Percentiles rank a stretch among this genome's conserved stretches.
These are phyloP conservation scores for Podospora pseudocomata DNA, from an alignment of 495 filamentous ascomycete genomes.

Conservation along the genomic window DNA sequence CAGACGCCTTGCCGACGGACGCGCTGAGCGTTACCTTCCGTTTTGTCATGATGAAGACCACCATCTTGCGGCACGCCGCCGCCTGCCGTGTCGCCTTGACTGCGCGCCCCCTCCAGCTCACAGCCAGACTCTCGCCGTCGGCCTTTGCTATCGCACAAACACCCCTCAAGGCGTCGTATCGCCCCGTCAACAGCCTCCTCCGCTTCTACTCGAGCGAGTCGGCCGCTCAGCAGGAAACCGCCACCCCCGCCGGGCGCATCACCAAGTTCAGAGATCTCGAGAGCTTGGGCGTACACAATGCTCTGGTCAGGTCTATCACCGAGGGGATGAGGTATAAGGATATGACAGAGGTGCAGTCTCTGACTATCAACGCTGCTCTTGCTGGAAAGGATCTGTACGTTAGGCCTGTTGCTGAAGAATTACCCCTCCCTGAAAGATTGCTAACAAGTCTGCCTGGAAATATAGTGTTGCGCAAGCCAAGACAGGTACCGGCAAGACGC, in stretches of 20 bases:
- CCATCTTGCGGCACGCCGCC: slow-evolving; percentile 30
- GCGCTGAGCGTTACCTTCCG: slow-evolving; percentile 7
- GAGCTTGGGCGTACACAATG: slow-evolving; percentile 56
- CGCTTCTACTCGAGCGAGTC: slow-evolving; percentile 41
- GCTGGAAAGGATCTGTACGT: slow-evolving; percentile 79
- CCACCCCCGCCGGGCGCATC: slow-evolving; percentile 33
- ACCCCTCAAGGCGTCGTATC: slow-evolving; percentile 19
- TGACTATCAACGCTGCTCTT: slow-evolving; percentile 75
- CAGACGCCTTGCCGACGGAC: not conserved
- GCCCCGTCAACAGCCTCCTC: slow-evolving; percentile 22
- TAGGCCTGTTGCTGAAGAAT: not conserved
- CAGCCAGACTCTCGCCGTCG: slow-evolving; percentile 23
- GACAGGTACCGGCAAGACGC: slow-evolving; percentile 84
- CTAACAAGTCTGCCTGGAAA: slow-evolving; percentile 19
- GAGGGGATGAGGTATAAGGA: slow-evolving; percentile 68
- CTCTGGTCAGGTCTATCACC: slow-evolving; percentile 66
- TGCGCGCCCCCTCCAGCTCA: slow-evolving; percentile 26
- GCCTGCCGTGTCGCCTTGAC: slow-evolving; percentile 26
- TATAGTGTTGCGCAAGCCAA: slow-evolving; percentile 79
- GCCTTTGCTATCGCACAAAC: slow-evolving; percentile 18
- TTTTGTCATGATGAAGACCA: slow-evolving; percentile 30
- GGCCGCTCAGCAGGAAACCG: slow-evolving; percentile 23
- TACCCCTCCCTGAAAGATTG: not conserved
- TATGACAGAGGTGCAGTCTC: slow-evolving; percentile 91
- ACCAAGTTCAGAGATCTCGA: slow-evolving; percentile 69